Percentiles rank a stretch among this genome's conserved stretches.
phyloP scores from a whole-genome alignment of 768 basidiomycete species.

The Pulveroboletus sp. region DNA sequence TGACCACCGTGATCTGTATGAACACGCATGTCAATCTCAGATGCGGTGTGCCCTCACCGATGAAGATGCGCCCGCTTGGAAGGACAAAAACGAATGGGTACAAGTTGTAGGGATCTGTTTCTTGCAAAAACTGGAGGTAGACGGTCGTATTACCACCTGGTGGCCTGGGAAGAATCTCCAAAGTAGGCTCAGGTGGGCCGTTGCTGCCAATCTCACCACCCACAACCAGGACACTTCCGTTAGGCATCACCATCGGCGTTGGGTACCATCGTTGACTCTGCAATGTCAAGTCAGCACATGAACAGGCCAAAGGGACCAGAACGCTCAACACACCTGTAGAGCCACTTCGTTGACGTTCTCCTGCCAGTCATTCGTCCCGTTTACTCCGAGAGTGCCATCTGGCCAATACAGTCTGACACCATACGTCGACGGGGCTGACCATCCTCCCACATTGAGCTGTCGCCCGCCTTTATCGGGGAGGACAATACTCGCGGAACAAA shows the following conservation, averaged over 20 bases:
- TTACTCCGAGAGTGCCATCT: conserved; percentile 62
- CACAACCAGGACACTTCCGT: conserved; percentile 71
- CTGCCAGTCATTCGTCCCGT: conserved; percentile 79
- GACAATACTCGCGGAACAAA: conserved; percentile 72
- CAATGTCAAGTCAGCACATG: neutral
- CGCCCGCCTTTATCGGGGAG: conserved; percentile 69
- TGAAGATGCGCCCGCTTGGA: conserved; percentile 67
- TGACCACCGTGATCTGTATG: neutral
- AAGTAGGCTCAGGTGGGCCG: conserved; percentile 58
- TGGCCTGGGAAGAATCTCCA: conserved; percentile 71
- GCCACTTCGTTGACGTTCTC: conserved; percentile 57
- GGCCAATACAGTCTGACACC: conserved; percentile 75
- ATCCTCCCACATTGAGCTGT: conserved; percentile 33
- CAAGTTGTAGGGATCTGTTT: conserved; percentile 78
- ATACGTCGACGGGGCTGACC: conserved; percentile 70
- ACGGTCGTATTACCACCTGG: conserved; percentile 59
- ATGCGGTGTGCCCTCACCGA: conserved; percentile 45
- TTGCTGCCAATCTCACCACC: conserved; percentile 77
- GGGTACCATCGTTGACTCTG: conserved; percentile 74
- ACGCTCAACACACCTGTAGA: conserved; percentile 49
- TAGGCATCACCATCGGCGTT: conserved; percentile 62
- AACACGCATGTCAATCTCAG: neutral
- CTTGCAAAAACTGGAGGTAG: conserved; percentile 60
- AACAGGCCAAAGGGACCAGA: no score
- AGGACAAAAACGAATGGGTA: conserved; percentile 77